phyloP scores from a whole-genome alignment of 805 yeast species.

The Saccharomycodes ludwigii region DNA sequence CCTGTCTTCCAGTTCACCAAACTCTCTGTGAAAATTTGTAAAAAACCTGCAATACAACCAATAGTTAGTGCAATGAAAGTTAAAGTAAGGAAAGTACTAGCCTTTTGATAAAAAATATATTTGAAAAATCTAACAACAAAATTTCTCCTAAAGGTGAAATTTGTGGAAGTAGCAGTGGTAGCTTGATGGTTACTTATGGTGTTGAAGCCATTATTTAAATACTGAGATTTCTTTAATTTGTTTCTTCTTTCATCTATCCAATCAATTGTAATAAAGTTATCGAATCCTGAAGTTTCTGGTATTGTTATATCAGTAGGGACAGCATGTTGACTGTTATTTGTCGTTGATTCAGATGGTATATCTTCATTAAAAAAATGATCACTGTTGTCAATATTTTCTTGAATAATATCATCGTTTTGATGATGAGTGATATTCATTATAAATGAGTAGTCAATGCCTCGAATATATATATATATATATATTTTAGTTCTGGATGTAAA shows the following conservation, averaged over 20 bases:
- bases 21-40: conserved; percentile 79
- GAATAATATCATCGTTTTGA: no score
- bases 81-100: conserved; percentile 51
- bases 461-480: no score
- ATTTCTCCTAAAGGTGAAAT: conserved; percentile 7
- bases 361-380: no score
- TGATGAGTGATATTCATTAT: no score
- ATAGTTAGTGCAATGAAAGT: conserved; percentile 64
- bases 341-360: no score
- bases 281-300: conserved; percentile 29
- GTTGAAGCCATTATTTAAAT: no score
- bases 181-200: no score
- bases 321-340: no score
- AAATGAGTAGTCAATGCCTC: no score
- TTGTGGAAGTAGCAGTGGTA: conserved; percentile 1
- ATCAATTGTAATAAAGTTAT: conserved; percentile 54
- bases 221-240: conserved; percentile 23
- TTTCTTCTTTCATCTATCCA: conserved; percentile 52
- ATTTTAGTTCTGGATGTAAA: no score
- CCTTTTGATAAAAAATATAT: conserved; percentile 15
- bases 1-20: conserved; percentile 72
- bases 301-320: no score
- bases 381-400: no score
- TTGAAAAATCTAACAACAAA: conserved; percentile 2
- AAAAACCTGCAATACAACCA: conserved; percentile 72